These are phyloP conservation scores for Aspergillus ruber DNA, from an alignment of 2,329 filamentous ascomycete genomes.

Conservation along the genomic window DNA sequence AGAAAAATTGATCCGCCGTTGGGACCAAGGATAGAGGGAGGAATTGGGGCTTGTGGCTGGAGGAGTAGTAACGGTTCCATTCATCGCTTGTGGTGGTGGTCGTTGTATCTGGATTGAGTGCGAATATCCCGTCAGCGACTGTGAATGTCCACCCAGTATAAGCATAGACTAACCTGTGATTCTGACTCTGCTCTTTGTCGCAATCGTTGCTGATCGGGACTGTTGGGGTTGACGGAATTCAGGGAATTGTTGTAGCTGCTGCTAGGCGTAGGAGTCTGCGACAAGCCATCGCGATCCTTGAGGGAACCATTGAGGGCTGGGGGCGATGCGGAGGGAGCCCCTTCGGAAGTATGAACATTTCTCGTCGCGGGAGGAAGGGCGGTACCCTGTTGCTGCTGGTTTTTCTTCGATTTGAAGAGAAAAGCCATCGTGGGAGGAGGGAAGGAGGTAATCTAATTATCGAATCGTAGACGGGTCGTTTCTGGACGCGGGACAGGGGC, in stretches of 20 bases:
- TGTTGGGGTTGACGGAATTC: constrained; percentile 60
- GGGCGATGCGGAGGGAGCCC: constrained; percentile 34
- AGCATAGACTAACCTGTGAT: constrained; percentile 42
- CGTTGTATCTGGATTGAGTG: constrained; percentile 20
- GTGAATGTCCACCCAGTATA: background rate
- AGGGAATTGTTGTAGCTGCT: constrained; percentile 61
- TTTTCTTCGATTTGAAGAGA: constrained; percentile 76
- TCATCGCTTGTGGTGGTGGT: constrained; percentile 47
- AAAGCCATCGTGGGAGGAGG: constrained; percentile 58
- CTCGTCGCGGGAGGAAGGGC: constrained; percentile 48
- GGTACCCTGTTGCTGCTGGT: constrained; percentile 46
- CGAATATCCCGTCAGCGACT: background rate
- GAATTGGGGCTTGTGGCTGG: constrained; percentile 56
- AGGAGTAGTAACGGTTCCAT: constrained; percentile 36
- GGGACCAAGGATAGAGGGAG: constrained; percentile 93
- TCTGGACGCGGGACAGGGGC: constrained; percentile 11
- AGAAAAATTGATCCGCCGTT: constrained; percentile 78
- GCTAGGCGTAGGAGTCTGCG: constrained; percentile 64
- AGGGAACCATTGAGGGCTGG: constrained; percentile 43
- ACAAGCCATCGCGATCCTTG: constrained; percentile 28
- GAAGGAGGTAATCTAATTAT: constrained; percentile 7
- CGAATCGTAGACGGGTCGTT: constrained; percentile 29
- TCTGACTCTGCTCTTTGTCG: constrained; percentile 52
- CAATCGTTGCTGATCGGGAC: constrained; percentile 58
- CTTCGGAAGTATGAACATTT: constrained; percentile 53